Percentiles rank a stretch among this genome's conserved stretches.
Conservation (phyloP, 2,329 filamentous ascomycete species). For the Tetracladium maxilliforme region DNA sequence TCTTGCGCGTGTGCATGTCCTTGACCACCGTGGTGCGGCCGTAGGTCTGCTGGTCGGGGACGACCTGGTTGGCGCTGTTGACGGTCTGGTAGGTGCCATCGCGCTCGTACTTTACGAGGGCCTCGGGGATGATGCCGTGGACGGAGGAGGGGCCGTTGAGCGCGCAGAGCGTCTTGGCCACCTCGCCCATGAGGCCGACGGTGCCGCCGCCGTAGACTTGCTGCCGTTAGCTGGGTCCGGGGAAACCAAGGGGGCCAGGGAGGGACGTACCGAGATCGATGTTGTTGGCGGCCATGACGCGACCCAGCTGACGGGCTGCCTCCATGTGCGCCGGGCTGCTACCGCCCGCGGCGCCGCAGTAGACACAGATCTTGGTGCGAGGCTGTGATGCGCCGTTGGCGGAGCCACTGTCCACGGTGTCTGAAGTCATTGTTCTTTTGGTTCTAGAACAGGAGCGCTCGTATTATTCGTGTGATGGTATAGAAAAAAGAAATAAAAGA, state of each 20-base stretch:
- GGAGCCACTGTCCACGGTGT: conserved; percentile 12
- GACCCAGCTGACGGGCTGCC: conserved; percentile 63
- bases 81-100: conserved; percentile 31
- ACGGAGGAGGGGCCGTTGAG: conserved; percentile 70
- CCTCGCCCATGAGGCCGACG: conserved; percentile 86
- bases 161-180: conserved; percentile 73
- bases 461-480: too few species aligned
- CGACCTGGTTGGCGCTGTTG: conserved; percentile 15
- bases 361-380: conserved; percentile 69
- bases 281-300: conserved; percentile 58
- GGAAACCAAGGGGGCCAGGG: conserved; percentile 3
- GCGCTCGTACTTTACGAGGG: conserved; percentile 67
- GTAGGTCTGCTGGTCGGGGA: conserved; percentile 44
- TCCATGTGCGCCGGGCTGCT: conserved; percentile 60
- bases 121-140: conserved; percentile 85
- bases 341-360: conserved; percentile 75
- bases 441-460: too few species aligned
- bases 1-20: conserved; percentile 95
- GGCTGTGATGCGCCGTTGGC: conserved; percentile 18
- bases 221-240: conserved; percentile 4
- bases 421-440: too few species aligned
- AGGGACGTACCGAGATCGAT: conserved; percentile 53
- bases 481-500: too few species aligned
- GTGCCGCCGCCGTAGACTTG: conserved; percentile 94
- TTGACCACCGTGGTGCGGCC: conserved; percentile 77